Evolutionary conservation across 1,284 basidiomycete genomes (phyloP).

Genomic region (Jaminaea rosea): DNA sequence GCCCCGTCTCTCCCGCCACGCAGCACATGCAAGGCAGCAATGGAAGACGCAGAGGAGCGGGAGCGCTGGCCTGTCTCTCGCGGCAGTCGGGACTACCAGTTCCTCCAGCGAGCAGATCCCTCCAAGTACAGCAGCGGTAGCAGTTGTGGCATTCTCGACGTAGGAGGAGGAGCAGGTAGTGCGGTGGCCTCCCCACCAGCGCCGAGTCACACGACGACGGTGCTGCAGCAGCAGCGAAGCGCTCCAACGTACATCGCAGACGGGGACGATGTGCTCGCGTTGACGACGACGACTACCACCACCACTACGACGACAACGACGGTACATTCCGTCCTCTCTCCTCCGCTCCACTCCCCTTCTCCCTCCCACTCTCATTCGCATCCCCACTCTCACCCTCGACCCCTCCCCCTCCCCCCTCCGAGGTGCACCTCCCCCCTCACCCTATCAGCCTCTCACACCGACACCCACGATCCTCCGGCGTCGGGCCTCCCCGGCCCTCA

Average conservation of each 20-base stretch:
- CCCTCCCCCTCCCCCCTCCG: background rate
- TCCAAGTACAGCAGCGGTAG: background rate
- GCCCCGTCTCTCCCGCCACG: background rate
- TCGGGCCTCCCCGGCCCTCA: background rate
- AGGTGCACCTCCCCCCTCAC: background rate
- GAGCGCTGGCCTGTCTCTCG: conserved; percentile 31
- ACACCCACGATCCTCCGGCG: background rate
- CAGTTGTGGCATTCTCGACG: background rate
- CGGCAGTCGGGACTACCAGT: conserved; percentile 1
- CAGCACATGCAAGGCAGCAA: background rate
- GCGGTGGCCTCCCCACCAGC: background rate
- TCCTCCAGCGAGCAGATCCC: background rate
- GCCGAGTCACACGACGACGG: too few relatives aligned
- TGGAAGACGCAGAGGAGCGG: conserved; percentile 20
- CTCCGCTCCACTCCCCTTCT: background rate
- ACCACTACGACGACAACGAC: background rate
- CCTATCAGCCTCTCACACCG: background rate
- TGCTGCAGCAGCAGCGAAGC: too few relatives aligned
- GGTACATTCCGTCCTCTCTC: too few relatives aligned
- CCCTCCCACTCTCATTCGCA: background rate
- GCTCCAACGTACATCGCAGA: too few relatives aligned
- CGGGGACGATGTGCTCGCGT: too few relatives aligned
- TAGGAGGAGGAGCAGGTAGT: too few relatives aligned
- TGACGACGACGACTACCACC: background rate
- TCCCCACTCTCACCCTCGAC: background rate